These are phyloP conservation scores for Fusarium vanettenii DNA, from an alignment of 2,329 filamentous ascomycete species.

Conservation along the genomic window DNA sequence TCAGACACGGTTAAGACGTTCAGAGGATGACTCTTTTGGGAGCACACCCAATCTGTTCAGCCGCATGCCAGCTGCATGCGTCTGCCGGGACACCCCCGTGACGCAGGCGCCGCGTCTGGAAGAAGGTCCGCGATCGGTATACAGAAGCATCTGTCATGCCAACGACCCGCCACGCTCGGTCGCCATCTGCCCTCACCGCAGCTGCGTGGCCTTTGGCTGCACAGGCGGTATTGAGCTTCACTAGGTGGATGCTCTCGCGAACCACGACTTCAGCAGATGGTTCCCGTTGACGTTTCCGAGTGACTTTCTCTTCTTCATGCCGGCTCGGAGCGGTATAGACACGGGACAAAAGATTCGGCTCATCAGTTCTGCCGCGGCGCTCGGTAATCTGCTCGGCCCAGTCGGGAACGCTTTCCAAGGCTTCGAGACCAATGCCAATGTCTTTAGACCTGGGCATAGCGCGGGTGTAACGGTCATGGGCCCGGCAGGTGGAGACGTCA, in stretches of 20 bases:
- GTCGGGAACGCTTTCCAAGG: conserved; percentile 33
- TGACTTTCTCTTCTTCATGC: conserved; percentile 70
- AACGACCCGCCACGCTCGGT: conserved; percentile 74
- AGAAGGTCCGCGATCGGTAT: conserved; percentile 46
- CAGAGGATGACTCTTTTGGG: conserved; percentile 18
- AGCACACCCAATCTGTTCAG: conserved; percentile 8
- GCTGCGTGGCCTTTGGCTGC: conserved; percentile 74
- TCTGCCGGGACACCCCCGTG: conserved; percentile 39
- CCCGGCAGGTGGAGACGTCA: conserved; percentile 14
- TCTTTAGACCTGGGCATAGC: conserved; percentile 33
- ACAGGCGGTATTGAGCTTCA: conserved; percentile 72
- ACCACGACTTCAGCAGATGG: conserved; percentile 63
- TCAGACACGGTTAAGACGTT: conserved; percentile 9
- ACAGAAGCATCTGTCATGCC: conserved; percentile 65
- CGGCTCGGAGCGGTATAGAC: conserved; percentile 60
- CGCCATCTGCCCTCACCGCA: conserved; percentile 72
- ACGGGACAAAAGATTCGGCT: conserved; percentile 68
- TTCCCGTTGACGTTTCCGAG: conserved; percentile 66
- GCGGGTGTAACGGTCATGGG: conserved; percentile 34
- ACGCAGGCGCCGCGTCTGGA: conserved; percentile 45
- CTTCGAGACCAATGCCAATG: conserved; percentile 38
- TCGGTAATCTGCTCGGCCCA: conserved; percentile 39
- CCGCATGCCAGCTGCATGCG: conserved; percentile 26
- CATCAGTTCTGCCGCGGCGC: conserved; percentile 68
- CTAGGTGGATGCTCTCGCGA: conserved; percentile 61